Evolutionary conservation across 2,329 filamentous ascomycete genomes (phyloP), one percentile per base, ranked within the genome.

Genomic region (Fusarium sp.): DNA sequence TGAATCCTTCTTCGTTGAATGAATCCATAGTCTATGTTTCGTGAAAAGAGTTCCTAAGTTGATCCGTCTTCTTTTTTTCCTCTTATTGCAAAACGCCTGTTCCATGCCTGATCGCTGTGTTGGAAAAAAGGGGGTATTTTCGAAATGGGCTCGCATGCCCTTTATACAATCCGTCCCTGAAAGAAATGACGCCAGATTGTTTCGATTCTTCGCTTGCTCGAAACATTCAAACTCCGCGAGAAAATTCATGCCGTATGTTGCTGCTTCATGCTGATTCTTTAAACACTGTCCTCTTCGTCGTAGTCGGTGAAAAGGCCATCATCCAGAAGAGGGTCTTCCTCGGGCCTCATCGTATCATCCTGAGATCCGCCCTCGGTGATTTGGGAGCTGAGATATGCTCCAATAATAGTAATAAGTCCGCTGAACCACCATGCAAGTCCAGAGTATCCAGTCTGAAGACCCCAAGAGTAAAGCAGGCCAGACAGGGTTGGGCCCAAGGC

Each of bases 361-460:
- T 82, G 79, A 15, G 78, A 83, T 28, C 84, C 82, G 16, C 86
- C 84, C 74, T 95, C 92, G 35, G 89, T 89, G 80, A 98, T 92
- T 77, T 89, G 89, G 63, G 93, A 84, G 78, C 92, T 93, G 74
- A 96, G 84, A 50, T 92, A 81, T 3, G 91, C 93, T 44, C 94
- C 96, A 16, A 89, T 79, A 13, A 93, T 80, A 33, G 93, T 93
- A 31, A 98, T 89, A 6, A 92, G 74, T 11, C 92, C 93, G 69
- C 91, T 94, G 66, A 90, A 90, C 96, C 96, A 99, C 95, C 96
- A 99, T 1, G 94, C 92, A 33, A 98, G 84, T 21, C 94, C 94
- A 7, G 94, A 95, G 77, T 93, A 95, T 35, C 94, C 94, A 9
- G 90, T 86, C 69, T 89, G 86, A 35, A 97, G 86, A 50, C 96